A percentile compares a stretch with the other conserved stretches of the same genome.
Evolutionary conservation across 768 basidiomycete species (phyloP).

Genomic region (Leccinellum luteum): DNA sequence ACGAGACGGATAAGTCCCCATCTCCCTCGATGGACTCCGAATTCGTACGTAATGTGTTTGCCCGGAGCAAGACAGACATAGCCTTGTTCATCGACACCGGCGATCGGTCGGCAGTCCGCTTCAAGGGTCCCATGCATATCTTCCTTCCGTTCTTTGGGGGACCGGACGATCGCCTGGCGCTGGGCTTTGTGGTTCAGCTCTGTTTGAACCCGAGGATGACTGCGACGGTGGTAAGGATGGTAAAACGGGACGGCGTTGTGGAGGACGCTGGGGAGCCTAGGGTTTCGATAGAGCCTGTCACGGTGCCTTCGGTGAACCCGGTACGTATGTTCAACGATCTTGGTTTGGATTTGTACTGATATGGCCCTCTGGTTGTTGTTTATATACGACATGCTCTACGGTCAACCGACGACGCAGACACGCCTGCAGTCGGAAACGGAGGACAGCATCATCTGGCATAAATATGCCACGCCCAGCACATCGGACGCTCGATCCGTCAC

Average conservation of each 20-base stretch:
- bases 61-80: slow-evolving; percentile 68
- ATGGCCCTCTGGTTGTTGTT: background rate
- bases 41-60: slow-evolving; percentile 81
- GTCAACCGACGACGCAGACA: slow-evolving; percentile 56
- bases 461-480: slow-evolving; percentile 45
- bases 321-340: slow-evolving; percentile 6
- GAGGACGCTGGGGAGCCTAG: background rate
- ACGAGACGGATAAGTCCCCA: slow-evolving; percentile 35
- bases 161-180: slow-evolving; percentile 84
- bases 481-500: background rate
- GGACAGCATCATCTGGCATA: slow-evolving; percentile 73
- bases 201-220: slow-evolving; percentile 63
- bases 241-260: slow-evolving; percentile 34
- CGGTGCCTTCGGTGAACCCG: background rate
- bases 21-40: slow-evolving; percentile 59
- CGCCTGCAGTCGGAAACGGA: slow-evolving; percentile 79
- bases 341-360: background rate
- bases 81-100: slow-evolving; percentile 79
- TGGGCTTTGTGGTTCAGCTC: slow-evolving; percentile 82
- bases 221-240: slow-evolving; percentile 74
- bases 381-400: slow-evolving; percentile 67
- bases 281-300: background rate
- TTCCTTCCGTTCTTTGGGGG: slow-evolving; percentile 94
- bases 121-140: slow-evolving; percentile 52
- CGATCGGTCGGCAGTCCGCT: slow-evolving; percentile 19